Conservation (phyloP, 768 basidiomycete genomes). For the Mycena indigotica region DNA sequence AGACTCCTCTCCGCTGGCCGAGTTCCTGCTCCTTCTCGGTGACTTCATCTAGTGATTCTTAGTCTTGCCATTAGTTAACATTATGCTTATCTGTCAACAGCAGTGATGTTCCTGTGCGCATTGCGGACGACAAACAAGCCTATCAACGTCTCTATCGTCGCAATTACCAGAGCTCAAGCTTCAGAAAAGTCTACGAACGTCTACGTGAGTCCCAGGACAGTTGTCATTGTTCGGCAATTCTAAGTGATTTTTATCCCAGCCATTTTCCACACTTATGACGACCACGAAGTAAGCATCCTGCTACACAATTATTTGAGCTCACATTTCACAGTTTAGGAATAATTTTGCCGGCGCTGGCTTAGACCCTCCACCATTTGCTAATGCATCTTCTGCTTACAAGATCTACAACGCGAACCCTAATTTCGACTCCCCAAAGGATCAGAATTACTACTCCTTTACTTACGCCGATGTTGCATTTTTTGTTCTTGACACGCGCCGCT, state of each 20-base stretch:
- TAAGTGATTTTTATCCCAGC: too few species aligned
- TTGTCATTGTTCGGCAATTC: too few species aligned
- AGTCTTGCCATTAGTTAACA: too few species aligned
- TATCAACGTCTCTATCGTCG: slow-evolving; percentile 70
- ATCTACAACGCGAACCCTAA: slow-evolving; percentile 68
- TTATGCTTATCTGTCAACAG: background rate
- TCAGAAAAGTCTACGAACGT: slow-evolving; percentile 66
- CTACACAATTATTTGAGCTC: background rate
- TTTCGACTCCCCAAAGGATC: slow-evolving; percentile 51
- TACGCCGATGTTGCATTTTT: slow-evolving; percentile 75
- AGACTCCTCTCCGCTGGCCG: slow-evolving; percentile 33
- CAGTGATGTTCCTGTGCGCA: slow-evolving; percentile 67
- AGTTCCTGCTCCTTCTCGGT: slow-evolving; percentile 71
- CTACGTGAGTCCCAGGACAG: slow-evolving; percentile 68
- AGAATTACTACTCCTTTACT: slow-evolving; percentile 61
- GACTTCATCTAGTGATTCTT: slow-evolving; percentile 64
- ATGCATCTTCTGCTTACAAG: slow-evolving; percentile 59
- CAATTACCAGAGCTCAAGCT: slow-evolving; percentile 64
- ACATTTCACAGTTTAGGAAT: slow-evolving; percentile 53
- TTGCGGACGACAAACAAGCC: slow-evolving; percentile 57
- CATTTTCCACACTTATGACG: slow-evolving; percentile 70
- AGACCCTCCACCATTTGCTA: slow-evolving; percentile 58
- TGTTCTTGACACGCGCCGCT: slow-evolving; percentile 72
- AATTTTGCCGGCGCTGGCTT: slow-evolving; percentile 64
- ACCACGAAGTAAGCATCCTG: slow-evolving; percentile 56